Percentiles rank a stretch among this genome's conserved stretches.
phyloP scores from a whole-genome alignment of 2,329 filamentous ascomycete genomes.

The Dothistroma pini region DNA sequence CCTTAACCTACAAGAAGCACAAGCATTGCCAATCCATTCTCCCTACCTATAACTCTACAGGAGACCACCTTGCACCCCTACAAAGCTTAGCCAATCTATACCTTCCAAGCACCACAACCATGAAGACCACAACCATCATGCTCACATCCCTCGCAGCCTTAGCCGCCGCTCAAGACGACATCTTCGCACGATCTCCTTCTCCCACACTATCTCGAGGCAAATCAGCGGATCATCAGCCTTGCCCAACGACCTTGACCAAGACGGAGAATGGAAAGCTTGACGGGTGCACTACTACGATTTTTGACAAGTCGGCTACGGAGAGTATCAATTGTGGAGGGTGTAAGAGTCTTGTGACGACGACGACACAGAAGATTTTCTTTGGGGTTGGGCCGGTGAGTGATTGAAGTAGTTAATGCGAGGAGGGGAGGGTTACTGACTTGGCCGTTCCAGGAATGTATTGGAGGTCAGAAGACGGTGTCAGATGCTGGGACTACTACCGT shows the following conservation, averaged over 20 bases:
- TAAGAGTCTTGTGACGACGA: constrained; percentile 12
- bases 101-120: neutral
- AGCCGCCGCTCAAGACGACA: neutral
- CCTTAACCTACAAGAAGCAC: neutral
- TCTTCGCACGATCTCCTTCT: constrained; percentile 4
- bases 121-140: neutral
- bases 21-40: neutral
- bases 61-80: neutral
- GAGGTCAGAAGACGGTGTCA: constrained; percentile 6
- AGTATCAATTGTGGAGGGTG: constrained; percentile 20
- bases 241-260: constrained; percentile 15
- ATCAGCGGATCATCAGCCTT: constrained; percentile 2
- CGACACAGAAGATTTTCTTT: constrained; percentile 3
- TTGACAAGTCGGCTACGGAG: constrained; percentile 8
- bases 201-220: neutral
- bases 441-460: constrained; percentile 13
- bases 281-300: constrained; percentile 15
- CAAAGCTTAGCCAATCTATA: neutral
- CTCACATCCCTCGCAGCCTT: neutral
- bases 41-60: neutral
- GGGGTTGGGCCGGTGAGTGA: constrained; percentile 15
- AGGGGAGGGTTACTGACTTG: too few species aligned
- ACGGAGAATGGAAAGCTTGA: constrained; percentile 6
- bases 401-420: neutral
- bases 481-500: constrained; percentile 17